These are phyloP conservation scores for Mitragyna speciosa DNA, from an alignment of 257 asterid genomes.

Conservation along the genomic window DNA sequence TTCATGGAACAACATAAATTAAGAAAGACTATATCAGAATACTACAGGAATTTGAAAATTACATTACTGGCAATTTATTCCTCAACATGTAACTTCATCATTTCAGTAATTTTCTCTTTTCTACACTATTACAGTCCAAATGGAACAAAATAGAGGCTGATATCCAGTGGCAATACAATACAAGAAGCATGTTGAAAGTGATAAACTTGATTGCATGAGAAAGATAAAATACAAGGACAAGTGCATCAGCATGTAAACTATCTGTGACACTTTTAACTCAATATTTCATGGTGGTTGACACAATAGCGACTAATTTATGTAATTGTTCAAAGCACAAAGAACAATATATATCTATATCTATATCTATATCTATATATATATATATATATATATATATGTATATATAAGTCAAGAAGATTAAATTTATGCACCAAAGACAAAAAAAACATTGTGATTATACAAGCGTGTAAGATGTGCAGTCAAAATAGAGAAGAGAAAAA, in stretches of 20 bases:
- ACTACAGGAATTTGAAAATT: background rate
- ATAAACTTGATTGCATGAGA: background rate
- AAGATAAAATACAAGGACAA: background rate
- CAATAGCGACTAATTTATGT: background rate
- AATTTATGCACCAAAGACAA: background rate
- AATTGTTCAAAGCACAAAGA: background rate
- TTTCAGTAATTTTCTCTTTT: background rate
- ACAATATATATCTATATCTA: too few relatives aligned
- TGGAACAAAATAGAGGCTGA: background rate
- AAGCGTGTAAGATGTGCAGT: background rate
- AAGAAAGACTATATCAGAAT: background rate
- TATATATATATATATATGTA: too few relatives aligned
- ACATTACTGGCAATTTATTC: background rate
- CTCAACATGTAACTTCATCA: background rate
- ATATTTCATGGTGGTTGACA: background rate
- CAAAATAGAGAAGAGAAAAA: too few relatives aligned
- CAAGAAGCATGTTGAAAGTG: background rate
- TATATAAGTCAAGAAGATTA: background rate
- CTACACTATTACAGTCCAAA: background rate
- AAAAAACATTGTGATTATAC: background rate
- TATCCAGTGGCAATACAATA: background rate
- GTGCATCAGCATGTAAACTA: background rate
- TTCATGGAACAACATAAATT: background rate
- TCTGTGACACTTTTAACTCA: background rate
- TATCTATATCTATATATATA: too few relatives aligned